These are phyloP conservation scores for Boletus fagicola DNA, from an alignment of 768 basidiomycete species.

Conservation along the genomic window DNA sequence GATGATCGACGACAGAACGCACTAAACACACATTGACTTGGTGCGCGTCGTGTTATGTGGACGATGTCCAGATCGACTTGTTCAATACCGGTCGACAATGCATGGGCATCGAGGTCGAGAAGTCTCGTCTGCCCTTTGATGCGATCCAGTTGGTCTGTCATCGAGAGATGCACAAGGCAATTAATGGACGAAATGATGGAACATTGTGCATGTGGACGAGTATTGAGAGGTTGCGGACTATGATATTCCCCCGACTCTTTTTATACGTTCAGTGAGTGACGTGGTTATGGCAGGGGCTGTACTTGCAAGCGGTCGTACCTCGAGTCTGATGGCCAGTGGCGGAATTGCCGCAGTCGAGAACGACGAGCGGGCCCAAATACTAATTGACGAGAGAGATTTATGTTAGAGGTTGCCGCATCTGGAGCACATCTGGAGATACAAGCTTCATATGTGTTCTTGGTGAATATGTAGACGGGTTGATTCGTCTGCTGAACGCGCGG, in stretches of 20 bases:
- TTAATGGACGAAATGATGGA: background rate
- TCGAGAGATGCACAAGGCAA: background rate
- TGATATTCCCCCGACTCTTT: too few relatives aligned
- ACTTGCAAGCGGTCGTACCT: too few relatives aligned
- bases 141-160: background rate
- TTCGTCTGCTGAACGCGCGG: background rate
- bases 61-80: background rate
- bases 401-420: background rate
- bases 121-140: background rate
- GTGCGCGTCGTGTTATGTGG: background rate
- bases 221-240: too few relatives aligned
- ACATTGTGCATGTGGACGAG: too few relatives aligned
- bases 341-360: slow-evolving; percentile 2
- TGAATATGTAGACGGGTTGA: background rate
- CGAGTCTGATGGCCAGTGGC: background rate
- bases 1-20: background rate
- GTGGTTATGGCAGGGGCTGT: too few relatives aligned
- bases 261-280: too few relatives aligned
- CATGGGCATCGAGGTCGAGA: slow-evolving; percentile 5
- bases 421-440: background rate
- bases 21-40: background rate
- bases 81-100: slow-evolving; percentile 4
- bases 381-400: background rate
- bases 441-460: background rate
- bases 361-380: background rate